Base-by-base conservation (phyloP, 2,329 filamentous ascomycete species). In the Mycogone perniciosa region DNA sequence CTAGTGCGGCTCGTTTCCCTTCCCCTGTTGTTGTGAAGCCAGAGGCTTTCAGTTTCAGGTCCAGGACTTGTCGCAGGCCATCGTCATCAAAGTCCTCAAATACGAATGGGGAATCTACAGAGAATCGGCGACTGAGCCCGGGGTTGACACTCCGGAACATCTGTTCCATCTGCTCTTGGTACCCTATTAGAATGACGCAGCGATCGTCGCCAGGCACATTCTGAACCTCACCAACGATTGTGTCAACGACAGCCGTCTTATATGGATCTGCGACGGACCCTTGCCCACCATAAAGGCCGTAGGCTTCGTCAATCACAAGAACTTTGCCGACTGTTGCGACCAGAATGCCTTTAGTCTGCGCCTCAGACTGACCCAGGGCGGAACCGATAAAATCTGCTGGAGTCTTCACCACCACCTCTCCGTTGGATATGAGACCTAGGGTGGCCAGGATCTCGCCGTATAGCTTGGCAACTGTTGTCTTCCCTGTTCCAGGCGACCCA, bases 241-340 rank as follows among this genome's bases (percentile, higher is more conserved):
- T 89, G 57, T 90, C 86, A 3, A 89, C 74, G 1, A 88, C 84
- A 0, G 81, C 84, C 0, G 72, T 76, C 61, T 80, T 85, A 67
- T 68, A 89, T 0, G 67, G 62, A 10, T 71, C 69, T 0, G 52
- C 55, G 0, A 48, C 4, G 0, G 53, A 54, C 1, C 53, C 48
- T 4, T 46, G 31, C 0, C 70, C 70, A 1, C 68, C 65, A 42
- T 74, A 78, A 0, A 92, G 71, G 33, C 82, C 81, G 56, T 92
- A 91, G 0, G 87, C 87, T 61, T 93, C 88, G 54, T 92, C 88
- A 3, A 92, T 89, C 10, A 92, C 79, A 0, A 92, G 74, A 0
- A 91, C 85, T 56, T 91, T 92, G 0, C 88, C 88, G 0, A 76
- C 56, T 0, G 84, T 82, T 0, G 81, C 69, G 0, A 78, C 80